Evolutionary conservation across 2,329 filamentous ascomycete species (phyloP).

Genomic region (Diaporthe batatas): DNA sequence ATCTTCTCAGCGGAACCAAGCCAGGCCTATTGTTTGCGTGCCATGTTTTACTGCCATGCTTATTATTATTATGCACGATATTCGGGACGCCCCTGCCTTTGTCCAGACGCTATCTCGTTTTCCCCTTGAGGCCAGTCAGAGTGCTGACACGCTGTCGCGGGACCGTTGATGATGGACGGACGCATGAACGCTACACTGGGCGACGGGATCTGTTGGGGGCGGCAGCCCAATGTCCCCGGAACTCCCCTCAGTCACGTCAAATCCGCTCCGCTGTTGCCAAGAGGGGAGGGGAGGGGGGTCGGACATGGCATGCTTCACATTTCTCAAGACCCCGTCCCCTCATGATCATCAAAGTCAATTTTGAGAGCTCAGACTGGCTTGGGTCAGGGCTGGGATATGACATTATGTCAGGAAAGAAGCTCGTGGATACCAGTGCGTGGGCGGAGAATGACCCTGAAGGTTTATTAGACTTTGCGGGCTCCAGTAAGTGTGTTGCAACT

Average conservation of each 20-base stretch:
- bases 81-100: conserved; percentile 1
- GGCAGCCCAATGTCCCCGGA: conserved; percentile 10
- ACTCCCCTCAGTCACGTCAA: conserved; percentile 7
- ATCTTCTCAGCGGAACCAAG: conserved; percentile 12
- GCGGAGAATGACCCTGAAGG: conserved; percentile 22
- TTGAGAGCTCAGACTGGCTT: conserved; percentile 6
- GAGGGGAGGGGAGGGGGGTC: conserved; percentile 9
- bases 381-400: not conserved
- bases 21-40: too few relatives aligned
- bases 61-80: conserved; percentile 18
- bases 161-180: not conserved
- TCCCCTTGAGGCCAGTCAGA: not conserved
- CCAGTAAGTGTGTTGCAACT: conserved; percentile 30
- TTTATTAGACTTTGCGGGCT: conserved; percentile 29
- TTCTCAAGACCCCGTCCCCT: conserved; percentile 17
- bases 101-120: not conserved
- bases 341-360: conserved; percentile 22
- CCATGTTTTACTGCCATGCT: too few relatives aligned
- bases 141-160: conserved; percentile 10
- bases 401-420: conserved; percentile 23
- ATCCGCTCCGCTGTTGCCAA: conserved; percentile 33
- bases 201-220: not conserved
- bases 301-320: conserved; percentile 1
- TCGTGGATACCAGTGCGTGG: not conserved
- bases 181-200: not conserved